Evolutionary conservation across 129 eudicot species (phyloP), one percentile per base, ranked within the genome.

Genomic region (Flaveria ramosissima): DNA sequence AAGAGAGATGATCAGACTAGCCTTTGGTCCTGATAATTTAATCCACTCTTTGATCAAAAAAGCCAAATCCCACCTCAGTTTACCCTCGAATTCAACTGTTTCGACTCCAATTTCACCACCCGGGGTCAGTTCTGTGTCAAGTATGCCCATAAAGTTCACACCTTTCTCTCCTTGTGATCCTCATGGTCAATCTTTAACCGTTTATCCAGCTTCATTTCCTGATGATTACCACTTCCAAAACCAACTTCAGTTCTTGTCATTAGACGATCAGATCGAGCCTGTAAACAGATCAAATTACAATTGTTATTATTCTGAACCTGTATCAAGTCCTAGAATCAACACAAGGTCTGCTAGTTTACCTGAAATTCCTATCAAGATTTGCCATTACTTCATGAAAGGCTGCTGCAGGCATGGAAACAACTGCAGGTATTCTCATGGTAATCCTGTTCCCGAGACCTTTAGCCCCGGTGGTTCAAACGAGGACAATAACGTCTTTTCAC

Each of bases 341-440:
- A 73, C 84, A 64, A 64, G 82, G 78, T 78, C 88, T 63, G 72
- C 81, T 21, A 83, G 81, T 67, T 63, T 83, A 77, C 85, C 86
- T 7, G 86, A 87, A 52, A 81, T 82, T 10, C 86, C 86, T 0
- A 48, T 79, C 21, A 88, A 88, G 79, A 77, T 81, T 66, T 88
- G 92, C 67, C 89, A 81, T 78, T 88, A 88, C 68, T 88, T 77
- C 79, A 45, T 46, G 57, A 85, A 83, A 72, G 92, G 92, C 1
- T 83, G 76, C 39, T 88, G 92, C 62, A 85, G 82, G 71, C 84
- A 88, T 75, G 92, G 92, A 52, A 81, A 67, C 71, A 81, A 73
- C 61, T 88, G 88, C 72, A 78, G 84, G 65, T 88, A 76, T 72
- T 77, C 79, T 69, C 92, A 88, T 77, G 78, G 68, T 63, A 79